These are phyloP conservation scores for Acanthamoeba triangularis DNA, from an alignment of 208 protist genomes.

Conservation along the genomic window DNA sequence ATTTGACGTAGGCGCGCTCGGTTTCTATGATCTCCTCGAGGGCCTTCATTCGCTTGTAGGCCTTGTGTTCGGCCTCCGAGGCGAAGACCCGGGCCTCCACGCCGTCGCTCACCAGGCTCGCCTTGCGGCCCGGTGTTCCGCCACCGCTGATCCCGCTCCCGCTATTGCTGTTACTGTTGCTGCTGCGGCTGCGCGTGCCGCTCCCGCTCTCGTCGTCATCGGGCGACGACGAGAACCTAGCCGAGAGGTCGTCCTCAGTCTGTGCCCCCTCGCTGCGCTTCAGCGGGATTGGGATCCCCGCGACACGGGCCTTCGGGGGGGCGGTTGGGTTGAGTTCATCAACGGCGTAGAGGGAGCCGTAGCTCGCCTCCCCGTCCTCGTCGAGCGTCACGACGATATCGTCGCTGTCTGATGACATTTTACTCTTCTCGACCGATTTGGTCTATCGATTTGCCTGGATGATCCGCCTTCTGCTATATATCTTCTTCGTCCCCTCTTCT, in stretches of 20 bases:
- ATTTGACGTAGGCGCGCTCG: conserved; percentile 43
- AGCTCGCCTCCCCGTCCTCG: neutral
- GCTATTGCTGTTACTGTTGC: neutral
- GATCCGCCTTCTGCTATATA: neutral
- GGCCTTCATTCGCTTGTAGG: conserved; percentile 56
- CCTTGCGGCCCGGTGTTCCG: neutral
- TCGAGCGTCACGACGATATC: neutral
- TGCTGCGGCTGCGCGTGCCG: neutral
- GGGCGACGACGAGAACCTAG: neutral
- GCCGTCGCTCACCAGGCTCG: neutral
- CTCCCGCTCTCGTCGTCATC: neutral
- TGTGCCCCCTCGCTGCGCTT: no score
- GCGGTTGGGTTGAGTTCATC: neutral
- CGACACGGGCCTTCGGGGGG: neutral
- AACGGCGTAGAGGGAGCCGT: neutral
- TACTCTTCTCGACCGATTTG: no score
- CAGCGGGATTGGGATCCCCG: neutral
- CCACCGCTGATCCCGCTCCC: neutral
- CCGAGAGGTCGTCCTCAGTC: no score
- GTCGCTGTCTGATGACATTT: neutral
- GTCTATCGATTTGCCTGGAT: no score
- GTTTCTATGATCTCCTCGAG: conserved; percentile 51
- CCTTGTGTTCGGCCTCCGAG: conserved; percentile 24
- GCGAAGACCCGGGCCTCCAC: neutral
- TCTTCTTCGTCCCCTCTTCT: neutral